Percentiles rank a stretch among this genome's conserved stretches.
Evolutionary conservation across 768 basidiomycete genomes (phyloP).

Genomic region (Sporobolomyces roseus): DNA sequence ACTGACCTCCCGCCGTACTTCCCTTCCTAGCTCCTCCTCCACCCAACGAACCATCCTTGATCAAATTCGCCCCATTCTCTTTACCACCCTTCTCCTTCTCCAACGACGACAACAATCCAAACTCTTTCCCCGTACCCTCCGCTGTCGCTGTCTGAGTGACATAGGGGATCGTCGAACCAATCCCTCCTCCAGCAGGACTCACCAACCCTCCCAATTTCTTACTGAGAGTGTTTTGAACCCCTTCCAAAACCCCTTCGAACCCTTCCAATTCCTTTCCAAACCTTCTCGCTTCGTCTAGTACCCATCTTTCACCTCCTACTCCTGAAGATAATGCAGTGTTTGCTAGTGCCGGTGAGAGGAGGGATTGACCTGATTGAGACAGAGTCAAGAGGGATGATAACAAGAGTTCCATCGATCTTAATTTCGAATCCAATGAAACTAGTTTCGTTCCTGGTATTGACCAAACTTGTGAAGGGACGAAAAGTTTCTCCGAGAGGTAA

Average conservation of each 20-base stretch:
- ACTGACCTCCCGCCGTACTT: slow-evolving; percentile 27
- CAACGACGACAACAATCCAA: too few species aligned
- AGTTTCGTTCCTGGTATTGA: slow-evolving; percentile 76
- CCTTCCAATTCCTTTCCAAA: slow-evolving; percentile 85
- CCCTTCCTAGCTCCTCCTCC: slow-evolving; percentile 54
- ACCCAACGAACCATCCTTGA: too few species aligned
- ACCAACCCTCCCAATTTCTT: slow-evolving; percentile 41
- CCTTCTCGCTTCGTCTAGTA: slow-evolving; percentile 55
- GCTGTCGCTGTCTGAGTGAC: slow-evolving; percentile 1
- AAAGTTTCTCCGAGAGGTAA: slow-evolving; percentile 77
- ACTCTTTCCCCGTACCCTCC: slow-evolving; percentile 55
- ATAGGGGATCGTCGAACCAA: slow-evolving; percentile 41
- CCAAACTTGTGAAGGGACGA: slow-evolving; percentile 87
- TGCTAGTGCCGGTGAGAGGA: slow-evolving; percentile 21
- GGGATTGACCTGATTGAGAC: slow-evolving; percentile 63
- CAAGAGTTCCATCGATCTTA: slow-evolving; percentile 75
- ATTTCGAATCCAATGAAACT: slow-evolving; percentile 73
- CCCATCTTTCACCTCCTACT: slow-evolving; percentile 11
- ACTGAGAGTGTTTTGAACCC: slow-evolving; percentile 50
- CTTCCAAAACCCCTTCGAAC: slow-evolving; percentile 72
- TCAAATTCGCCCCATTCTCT: slow-evolving; percentile 67
- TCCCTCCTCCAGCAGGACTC: slow-evolving; percentile 1
- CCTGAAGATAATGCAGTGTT: not conserved
- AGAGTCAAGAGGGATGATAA: slow-evolving; percentile 71
- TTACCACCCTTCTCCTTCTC: slow-evolving; percentile 52